Base-by-base conservation (phyloP, 1,284 basidiomycete genomes). In the Fomitopsis schrenkii region DNA sequence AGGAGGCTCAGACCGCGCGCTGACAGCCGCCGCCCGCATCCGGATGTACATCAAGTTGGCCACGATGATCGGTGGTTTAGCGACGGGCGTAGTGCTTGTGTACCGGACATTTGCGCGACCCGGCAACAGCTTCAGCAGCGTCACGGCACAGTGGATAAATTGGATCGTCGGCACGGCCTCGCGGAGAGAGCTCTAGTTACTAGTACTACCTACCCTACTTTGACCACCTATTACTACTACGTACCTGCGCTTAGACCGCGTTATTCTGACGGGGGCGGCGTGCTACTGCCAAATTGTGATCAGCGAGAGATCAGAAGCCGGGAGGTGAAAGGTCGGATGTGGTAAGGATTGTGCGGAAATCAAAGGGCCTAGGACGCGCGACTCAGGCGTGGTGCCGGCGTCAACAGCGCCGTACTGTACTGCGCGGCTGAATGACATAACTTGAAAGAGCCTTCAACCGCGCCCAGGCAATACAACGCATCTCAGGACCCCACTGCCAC, bases 1-100 rank as follows among this genome's bases (percentile, higher is more conserved):
- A 62, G 91, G 91, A 28, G 89, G 90, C 40, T 82, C 81, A 61
- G 91, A 93, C 66, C 87, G 90, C 56, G 85, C 88, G 40, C 73
- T 91, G 77, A 84, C 87, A 60, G 79, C 87, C 22, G 81, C 86
- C 52, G 83, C 85, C 63, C 82, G 86, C 66, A 71, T 93, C 65
- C 81, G 85, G 72, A 84, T 82, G 76, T 90, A 90, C 71, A 76
- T 91, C 62, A 85, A 83, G 50, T 64, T 90, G 64, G 86, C 88
- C 12, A 89, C 90, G 57, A 68, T 90, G 61, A 66, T 92, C 41
- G 89, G 88, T 36, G 89, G 90, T 30, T 77, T 85, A 64, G 83
- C 86, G 44, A 87, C 88, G n/a, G 86, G 85, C 36, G 66, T 90
- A 67, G 75, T 90, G 64, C 80, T 91, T 75, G 72, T 87, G 58